A percentile compares a stretch with the other conserved stretches of the same genome.
phyloP scores from a whole-genome alignment of 495 filamentous ascomycete species.

The Aspergillus nidulans region DNA sequence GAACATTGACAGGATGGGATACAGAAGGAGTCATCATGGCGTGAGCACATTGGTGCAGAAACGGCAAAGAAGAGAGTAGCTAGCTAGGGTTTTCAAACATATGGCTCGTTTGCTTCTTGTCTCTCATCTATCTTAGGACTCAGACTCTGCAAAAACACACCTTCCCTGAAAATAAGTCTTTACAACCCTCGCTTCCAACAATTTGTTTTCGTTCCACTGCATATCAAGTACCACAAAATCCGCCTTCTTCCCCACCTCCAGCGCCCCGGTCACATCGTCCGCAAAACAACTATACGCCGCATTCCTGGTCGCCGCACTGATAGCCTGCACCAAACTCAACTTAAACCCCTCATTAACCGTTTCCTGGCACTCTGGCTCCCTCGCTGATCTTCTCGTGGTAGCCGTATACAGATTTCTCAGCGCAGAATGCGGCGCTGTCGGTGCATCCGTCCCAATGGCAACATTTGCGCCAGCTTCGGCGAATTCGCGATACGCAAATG shows the following conservation, averaged over 20 bases:
- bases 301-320: conserved; percentile 52
- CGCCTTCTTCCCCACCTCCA: conserved; percentile 47
- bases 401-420: conserved; percentile 57
- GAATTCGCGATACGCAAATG: conserved; percentile 61
- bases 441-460: conserved; percentile 57
- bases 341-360: conserved; percentile 51
- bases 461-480: conserved; percentile 47
- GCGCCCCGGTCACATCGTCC: conserved; percentile 45
- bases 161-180: conserved; percentile 17
- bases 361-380: conserved; percentile 43
- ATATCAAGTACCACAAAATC: conserved; percentile 58
- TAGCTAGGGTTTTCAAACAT: not conserved
- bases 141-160: conserved; percentile 5
- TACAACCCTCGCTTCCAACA: conserved; percentile 41
- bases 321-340: conserved; percentile 45
- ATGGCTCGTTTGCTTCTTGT: not conserved
- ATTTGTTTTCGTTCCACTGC: conserved; percentile 46
- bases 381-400: conserved; percentile 52
- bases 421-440: conserved; percentile 54
- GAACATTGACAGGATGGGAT: not conserved
- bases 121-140: not conserved
- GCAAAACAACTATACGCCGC: conserved; percentile 56
- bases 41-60: not conserved
- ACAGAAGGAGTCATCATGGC: not conserved
- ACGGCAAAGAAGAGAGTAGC: not conserved